phyloP scores from a whole-genome alignment of 2,329 filamentous ascomycete genomes.

The Teratosphaeria zuluensis region DNA sequence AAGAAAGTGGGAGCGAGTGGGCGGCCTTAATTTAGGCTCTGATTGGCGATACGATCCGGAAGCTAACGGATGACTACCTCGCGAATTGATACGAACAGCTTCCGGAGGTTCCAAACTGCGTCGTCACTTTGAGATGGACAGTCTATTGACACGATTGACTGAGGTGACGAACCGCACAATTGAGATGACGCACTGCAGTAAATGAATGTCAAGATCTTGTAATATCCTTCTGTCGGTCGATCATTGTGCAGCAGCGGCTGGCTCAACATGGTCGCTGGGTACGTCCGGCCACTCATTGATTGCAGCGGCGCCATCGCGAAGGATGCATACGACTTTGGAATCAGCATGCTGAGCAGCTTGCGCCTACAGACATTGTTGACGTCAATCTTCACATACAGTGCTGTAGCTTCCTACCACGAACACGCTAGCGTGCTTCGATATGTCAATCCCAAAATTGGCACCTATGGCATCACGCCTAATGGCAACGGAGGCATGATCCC shows the following conservation, averaged over 20 bases:
- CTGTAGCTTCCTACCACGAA: conserved; percentile 12
- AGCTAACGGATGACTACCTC: neutral
- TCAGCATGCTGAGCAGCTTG: neutral
- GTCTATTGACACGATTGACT: too few relatives aligned
- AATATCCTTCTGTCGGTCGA: neutral
- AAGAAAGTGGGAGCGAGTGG: neutral
- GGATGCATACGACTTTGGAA: neutral
- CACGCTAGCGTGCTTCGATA: conserved; percentile 19
- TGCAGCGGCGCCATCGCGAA: neutral
- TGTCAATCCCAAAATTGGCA: conserved; percentile 25
- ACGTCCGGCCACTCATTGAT: neutral
- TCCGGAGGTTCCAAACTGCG: too few relatives aligned
- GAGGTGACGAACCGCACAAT: too few relatives aligned
- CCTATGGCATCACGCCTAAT: conserved; percentile 24
- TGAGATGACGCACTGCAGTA: too few relatives aligned
- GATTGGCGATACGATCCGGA: neutral
- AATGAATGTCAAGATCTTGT: too few relatives aligned
- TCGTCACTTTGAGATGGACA: too few relatives aligned
- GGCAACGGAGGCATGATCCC: conserved; percentile 27
- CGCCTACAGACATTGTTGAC: neutral
- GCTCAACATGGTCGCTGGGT: neutral
- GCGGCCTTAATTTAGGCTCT: neutral
- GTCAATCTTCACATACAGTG: neutral
- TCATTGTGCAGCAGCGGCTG: neutral
- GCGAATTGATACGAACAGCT: too few relatives aligned